Evolutionary conservation across 2,329 filamentous ascomycete species (phyloP).

Genomic region (Hypoxylon sp.): DNA sequence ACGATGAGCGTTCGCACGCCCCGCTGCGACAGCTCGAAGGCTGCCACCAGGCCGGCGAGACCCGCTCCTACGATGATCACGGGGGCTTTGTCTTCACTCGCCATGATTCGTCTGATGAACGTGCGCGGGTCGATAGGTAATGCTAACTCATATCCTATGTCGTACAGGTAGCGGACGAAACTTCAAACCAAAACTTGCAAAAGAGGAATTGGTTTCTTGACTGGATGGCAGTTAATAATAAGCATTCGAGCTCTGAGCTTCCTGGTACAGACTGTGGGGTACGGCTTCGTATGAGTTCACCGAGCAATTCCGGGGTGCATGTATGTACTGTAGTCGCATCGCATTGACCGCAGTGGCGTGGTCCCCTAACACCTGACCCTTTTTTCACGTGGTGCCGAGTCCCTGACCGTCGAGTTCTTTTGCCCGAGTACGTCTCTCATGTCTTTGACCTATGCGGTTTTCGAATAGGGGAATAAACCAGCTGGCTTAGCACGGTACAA

Average conservation of each 20-base stretch:
- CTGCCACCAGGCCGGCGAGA: conserved; percentile 66
- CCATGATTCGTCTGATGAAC: background rate
- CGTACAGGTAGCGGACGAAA: background rate
- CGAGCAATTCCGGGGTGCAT: background rate
- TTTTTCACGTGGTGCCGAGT: background rate
- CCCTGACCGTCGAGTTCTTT: background rate
- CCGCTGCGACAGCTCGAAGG: conserved; percentile 62
- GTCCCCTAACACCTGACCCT: no score
- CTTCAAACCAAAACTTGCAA: background rate
- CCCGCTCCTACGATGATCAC: conserved; percentile 66
- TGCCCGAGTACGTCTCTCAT: no score
- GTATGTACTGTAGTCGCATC: no score
- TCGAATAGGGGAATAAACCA: no score
- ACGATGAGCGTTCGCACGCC: conserved; percentile 60
- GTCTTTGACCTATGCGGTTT: no score
- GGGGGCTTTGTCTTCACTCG: conserved; percentile 42
- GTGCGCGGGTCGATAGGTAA: background rate
- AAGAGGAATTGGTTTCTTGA: background rate
- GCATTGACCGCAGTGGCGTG: background rate
- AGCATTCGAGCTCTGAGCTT: background rate
- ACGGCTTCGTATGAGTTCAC: background rate
- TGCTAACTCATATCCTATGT: background rate
- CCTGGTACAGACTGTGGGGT: background rate
- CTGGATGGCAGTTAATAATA: background rate
- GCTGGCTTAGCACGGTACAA: no score